Conservation (phyloP, 805 yeast species). For the Huiozyma sinensis region DNA sequence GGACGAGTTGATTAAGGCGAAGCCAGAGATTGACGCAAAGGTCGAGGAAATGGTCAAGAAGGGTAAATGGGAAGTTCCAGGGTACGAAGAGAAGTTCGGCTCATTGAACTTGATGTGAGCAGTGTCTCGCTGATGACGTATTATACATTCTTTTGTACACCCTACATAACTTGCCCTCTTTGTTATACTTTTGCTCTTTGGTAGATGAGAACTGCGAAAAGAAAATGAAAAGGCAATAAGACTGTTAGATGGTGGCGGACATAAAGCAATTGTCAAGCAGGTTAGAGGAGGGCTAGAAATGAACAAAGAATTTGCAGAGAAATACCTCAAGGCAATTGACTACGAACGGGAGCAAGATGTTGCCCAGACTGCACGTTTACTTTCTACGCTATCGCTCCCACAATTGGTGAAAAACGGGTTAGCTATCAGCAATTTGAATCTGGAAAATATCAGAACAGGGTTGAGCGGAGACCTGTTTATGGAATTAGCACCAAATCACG, state of each 20-base stretch:
- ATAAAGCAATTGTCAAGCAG: too few species aligned
- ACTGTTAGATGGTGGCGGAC: too few species aligned
- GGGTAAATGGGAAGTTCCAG: slow-evolving; percentile 97
- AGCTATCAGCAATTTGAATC: slow-evolving; percentile 57
- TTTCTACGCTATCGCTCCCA: slow-evolving; percentile 46
- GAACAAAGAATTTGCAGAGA: slow-evolving; percentile 28
- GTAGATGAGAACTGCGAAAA: too few species aligned
- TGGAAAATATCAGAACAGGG: slow-evolving; percentile 61
- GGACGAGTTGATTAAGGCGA: slow-evolving; percentile 87
- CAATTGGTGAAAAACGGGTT: slow-evolving; percentile 60
- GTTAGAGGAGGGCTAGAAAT: slow-evolving; percentile 1
- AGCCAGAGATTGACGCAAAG: slow-evolving; percentile 96
- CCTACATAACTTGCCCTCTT: not conserved
- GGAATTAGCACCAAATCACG: slow-evolving; percentile 51
- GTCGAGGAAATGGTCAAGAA: slow-evolving; percentile 88
- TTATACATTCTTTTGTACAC: not conserved
- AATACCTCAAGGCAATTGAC: slow-evolving; percentile 32
- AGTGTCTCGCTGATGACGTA: not conserved
- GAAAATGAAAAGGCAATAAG: too few species aligned
- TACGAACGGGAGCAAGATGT: slow-evolving; percentile 46
- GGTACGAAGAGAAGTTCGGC: slow-evolving; percentile 97
- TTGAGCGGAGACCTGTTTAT: slow-evolving; percentile 52
- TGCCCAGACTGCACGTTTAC: slow-evolving; percentile 34
- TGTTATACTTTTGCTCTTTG: too few species aligned
- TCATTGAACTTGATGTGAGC: slow-evolving; percentile 78